phyloP scores from a whole-genome alignment of 257 asterid species.

The Eucommia ulmoides region DNA sequence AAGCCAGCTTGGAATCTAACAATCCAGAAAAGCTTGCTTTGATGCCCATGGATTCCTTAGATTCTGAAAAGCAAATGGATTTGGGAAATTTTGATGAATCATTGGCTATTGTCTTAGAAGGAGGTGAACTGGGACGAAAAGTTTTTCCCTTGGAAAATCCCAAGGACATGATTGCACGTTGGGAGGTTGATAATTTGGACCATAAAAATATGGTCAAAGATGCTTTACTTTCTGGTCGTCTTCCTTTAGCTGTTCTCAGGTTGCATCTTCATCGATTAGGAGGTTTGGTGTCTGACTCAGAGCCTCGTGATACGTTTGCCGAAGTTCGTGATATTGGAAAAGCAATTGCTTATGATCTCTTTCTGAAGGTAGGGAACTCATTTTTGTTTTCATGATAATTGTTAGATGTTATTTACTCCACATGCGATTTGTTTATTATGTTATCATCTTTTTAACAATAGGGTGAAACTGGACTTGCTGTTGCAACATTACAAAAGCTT shows the following conservation, averaged over 20 bases:
- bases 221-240: conserved; percentile 87
- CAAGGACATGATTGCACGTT: conserved; percentile 85
- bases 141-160: conserved; percentile 53
- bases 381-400: too few relatives aligned
- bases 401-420: conserved; percentile 10
- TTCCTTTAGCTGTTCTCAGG: conserved; percentile 92
- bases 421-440: conserved; percentile 8
- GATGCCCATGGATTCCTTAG: conserved; percentile 39
- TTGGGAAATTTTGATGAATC: conserved; percentile 28
- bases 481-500: conserved; percentile 83
- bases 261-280: conserved; percentile 69
- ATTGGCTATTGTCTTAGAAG: conserved; percentile 38
- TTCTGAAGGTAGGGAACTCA: conserved; percentile 64
- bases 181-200: conserved; percentile 80
- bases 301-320: conserved; percentile 59
- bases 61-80: conserved; percentile 17
- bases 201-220: conserved; percentile 75
- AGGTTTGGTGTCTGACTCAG: conserved; percentile 43
- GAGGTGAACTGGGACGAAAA: conserved; percentile 30
- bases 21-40: conserved; percentile 48
- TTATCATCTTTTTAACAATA: conserved; percentile 21
- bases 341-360: conserved; percentile 77
- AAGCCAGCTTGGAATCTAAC: conserved; percentile 28
- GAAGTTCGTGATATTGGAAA: conserved; percentile 87
- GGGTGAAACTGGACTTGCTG: conserved; percentile 92